A percentile compares a stretch with the other conserved stretches of the same genome.
These are phyloP conservation scores for Russula earlei DNA, from an alignment of 768 basidiomycete species.

Conservation along the genomic window DNA sequence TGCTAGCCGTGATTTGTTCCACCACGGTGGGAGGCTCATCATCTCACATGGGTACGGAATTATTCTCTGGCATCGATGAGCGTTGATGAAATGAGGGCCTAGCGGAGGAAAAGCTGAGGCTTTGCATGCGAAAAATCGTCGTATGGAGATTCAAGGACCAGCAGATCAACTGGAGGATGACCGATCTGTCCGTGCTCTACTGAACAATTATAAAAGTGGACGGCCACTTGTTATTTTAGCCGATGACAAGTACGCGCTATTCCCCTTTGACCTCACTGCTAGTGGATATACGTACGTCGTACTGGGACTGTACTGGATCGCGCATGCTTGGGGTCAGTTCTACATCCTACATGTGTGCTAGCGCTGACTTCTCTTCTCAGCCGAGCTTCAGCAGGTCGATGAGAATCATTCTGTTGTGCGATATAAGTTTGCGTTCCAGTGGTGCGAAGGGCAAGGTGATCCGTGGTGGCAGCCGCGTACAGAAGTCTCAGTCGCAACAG, in stretches of 20 bases:
- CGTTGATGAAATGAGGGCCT: conserved; percentile 1
- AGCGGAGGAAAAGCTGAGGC: conserved; percentile 68
- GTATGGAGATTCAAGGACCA: conserved; percentile 34
- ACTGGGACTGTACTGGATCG: conserved; percentile 65
- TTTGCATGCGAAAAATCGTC: conserved; percentile 35
- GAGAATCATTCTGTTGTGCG: conserved; percentile 52
- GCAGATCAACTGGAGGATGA: conserved; percentile 62
- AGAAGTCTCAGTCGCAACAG: background rate
- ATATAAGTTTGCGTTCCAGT: conserved; percentile 78
- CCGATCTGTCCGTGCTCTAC: conserved; percentile 59
- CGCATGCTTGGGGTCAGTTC: conserved; percentile 56
- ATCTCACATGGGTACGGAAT: conserved; percentile 71
- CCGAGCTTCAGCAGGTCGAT: conserved; percentile 48
- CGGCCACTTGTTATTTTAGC: conserved; percentile 62
- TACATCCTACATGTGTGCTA: background rate
- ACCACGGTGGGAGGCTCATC: conserved; percentile 56
- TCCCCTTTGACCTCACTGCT: conserved; percentile 57
- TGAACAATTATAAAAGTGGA: conserved; percentile 43
- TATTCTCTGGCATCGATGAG: background rate
- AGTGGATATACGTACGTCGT: conserved; percentile 44
- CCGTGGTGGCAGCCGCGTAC: conserved; percentile 38
- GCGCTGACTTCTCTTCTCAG: conserved; percentile 27
- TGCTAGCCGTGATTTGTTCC: conserved; percentile 60
- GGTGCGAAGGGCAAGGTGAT: conserved; percentile 62
- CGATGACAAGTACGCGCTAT: conserved; percentile 63